A percentile compares a stretch with the other conserved stretches of the same genome.
phyloP scores from a whole-genome alignment of 139 green algal species.

The Bryopsis sp. region DNA sequence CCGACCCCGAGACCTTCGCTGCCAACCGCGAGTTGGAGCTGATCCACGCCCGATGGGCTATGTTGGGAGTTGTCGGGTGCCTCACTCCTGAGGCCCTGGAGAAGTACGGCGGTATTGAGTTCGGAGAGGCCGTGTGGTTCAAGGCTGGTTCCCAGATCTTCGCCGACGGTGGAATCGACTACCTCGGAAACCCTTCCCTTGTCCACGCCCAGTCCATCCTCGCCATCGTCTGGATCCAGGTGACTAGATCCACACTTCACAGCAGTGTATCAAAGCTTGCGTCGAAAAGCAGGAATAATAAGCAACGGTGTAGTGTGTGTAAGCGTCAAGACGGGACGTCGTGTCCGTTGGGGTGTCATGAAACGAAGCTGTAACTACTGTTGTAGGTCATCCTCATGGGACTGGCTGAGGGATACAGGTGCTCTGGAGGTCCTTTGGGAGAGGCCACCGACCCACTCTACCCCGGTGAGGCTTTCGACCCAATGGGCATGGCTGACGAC shows the following conservation, averaged over 20 bases:
- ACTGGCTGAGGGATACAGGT: constrained; percentile 73
- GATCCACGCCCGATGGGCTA: constrained; percentile 96
- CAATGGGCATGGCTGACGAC: constrained; percentile 90
- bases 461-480: constrained; percentile 88
- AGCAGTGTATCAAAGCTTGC: no score
- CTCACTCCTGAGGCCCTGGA: constrained; percentile 15
- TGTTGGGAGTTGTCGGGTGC: constrained; percentile 84
- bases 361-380: no score
- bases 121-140: constrained; percentile 78
- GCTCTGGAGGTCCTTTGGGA: constrained; percentile 69
- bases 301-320: no score
- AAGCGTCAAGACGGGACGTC: no score
- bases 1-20: constrained; percentile 66
- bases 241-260: no score
- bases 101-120: constrained; percentile 29
- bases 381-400: constrained; percentile 65
- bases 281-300: no score
- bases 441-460: constrained; percentile 80
- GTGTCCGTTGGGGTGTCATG: no score
- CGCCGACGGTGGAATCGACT: constrained; percentile 41
- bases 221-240: constrained; percentile 41
- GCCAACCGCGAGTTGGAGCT: constrained; percentile 91
- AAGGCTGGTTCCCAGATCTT: constrained; percentile 79
- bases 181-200: constrained; percentile 40
- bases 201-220: constrained; percentile 46